Percentiles rank a stretch among this genome's conserved stretches.
Evolutionary conservation across 768 basidiomycete genomes (phyloP).

Genomic region (Chlorophyllum brunneum): DNA sequence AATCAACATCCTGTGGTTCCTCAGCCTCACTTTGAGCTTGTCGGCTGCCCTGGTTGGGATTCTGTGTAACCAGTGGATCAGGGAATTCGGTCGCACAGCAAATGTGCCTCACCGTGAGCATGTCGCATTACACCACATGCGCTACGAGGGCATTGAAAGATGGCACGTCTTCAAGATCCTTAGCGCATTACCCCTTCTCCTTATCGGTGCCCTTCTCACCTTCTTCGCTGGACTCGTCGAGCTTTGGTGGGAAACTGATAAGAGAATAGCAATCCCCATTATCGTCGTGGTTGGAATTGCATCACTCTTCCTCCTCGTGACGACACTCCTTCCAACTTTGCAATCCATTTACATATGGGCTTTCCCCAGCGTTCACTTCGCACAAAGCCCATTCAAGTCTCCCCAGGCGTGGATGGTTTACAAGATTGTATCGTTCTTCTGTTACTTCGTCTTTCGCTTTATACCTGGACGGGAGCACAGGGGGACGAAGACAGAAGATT

Average conservation of each 20-base stretch:
- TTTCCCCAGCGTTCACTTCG: not conserved
- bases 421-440: too few relatives aligned
- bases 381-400: slow-evolving; percentile 13
- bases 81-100: slow-evolving; percentile 17
- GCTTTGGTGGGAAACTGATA: slow-evolving; percentile 14
- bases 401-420: slow-evolving; percentile 12
- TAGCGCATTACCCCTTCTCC: slow-evolving; percentile 12
- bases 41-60: slow-evolving; percentile 15
- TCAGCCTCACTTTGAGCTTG: slow-evolving; percentile 12
- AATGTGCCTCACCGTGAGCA: slow-evolving; percentile 7
- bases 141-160: slow-evolving; percentile 14
- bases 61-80: slow-evolving; percentile 19
- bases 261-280: slow-evolving; percentile 11
- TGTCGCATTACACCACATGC: slow-evolving; percentile 15
- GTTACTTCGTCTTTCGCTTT: not conserved
- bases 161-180: slow-evolving; percentile 19
- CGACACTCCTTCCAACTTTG: slow-evolving; percentile 17
- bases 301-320: slow-evolving; percentile 10
- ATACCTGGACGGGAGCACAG: not conserved
- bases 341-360: not conserved
- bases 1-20: slow-evolving; percentile 16
- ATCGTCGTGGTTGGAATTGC: slow-evolving; percentile 9
- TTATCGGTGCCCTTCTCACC: slow-evolving; percentile 15
- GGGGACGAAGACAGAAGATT: not conserved
- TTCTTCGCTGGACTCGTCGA: slow-evolving; percentile 20